These are phyloP conservation scores for Aschersonia sp. DNA, from an alignment of 2,329 filamentous ascomycete species.

Conservation along the genomic window DNA sequence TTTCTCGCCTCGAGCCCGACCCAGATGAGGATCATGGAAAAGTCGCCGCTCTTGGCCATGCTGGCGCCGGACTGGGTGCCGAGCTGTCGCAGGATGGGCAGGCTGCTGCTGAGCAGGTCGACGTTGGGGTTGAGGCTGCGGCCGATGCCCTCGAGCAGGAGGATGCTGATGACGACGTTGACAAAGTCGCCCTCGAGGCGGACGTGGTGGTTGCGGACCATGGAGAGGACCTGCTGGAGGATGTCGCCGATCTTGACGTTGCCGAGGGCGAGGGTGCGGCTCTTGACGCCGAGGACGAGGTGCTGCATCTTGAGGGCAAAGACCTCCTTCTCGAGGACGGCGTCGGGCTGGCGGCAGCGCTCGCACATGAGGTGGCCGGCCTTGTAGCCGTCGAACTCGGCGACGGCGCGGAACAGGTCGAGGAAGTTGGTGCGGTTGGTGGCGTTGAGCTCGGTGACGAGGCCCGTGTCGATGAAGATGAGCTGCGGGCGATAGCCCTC, in stretches of 20 bases:
- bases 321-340: slow-evolving; percentile 75
- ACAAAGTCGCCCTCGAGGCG: slow-evolving; percentile 94
- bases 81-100: slow-evolving; percentile 81
- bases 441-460: slow-evolving; percentile 85
- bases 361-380: slow-evolving; percentile 94
- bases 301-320: slow-evolving; percentile 97
- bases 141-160: slow-evolving; percentile 88
- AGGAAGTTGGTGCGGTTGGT: slow-evolving; percentile 83
- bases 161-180: slow-evolving; percentile 90
- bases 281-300: slow-evolving; percentile 81
- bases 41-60: slow-evolving; percentile 58
- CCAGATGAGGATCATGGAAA: slow-evolving; percentile 84
- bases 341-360: slow-evolving; percentile 80
- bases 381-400: slow-evolving; percentile 93
- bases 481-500: slow-evolving; percentile 89
- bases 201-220: slow-evolving; percentile 89
- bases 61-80: slow-evolving; percentile 61
- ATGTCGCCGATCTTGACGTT: slow-evolving; percentile 96
- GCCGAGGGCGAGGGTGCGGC: slow-evolving; percentile 75
- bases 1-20: slow-evolving; percentile 75
- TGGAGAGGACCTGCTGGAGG: slow-evolving; percentile 72
- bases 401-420: slow-evolving; percentile 87
- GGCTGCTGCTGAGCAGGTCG: slow-evolving; percentile 70
- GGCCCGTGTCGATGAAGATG: slow-evolving; percentile 92
- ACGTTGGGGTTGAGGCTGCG: slow-evolving; percentile 72